These are phyloP conservation scores for Suhomyces yuchorum DNA, from an alignment of 1,139 yeast species.

Conservation along the genomic window DNA sequence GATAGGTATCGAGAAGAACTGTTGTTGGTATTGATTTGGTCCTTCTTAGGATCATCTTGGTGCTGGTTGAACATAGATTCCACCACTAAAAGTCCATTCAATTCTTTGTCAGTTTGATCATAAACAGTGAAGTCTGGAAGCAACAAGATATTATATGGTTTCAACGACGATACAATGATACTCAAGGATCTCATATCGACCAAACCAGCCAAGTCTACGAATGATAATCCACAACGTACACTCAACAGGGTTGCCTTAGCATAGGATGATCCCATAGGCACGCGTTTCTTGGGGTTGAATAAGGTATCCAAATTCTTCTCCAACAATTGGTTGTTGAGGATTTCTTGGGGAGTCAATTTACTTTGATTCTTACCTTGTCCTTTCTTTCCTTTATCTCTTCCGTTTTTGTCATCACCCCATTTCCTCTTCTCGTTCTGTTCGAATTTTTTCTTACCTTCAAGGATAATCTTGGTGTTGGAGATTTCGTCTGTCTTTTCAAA, in stretches of 20 bases:
- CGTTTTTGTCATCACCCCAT: slow-evolving; percentile 31
- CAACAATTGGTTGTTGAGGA: slow-evolving; percentile 44
- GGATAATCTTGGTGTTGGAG: slow-evolving; percentile 38
- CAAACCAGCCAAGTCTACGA: slow-evolving; percentile 79
- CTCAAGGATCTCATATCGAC: slow-evolving; percentile 83
- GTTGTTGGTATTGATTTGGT: slow-evolving; percentile 27
- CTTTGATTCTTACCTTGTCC: slow-evolving; percentile 37
- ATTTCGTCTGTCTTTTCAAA: slow-evolving; percentile 62
- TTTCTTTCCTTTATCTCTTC: slow-evolving; percentile 17
- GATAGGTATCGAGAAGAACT: slow-evolving; percentile 37
- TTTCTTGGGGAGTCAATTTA: slow-evolving; percentile 49
- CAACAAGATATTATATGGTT: slow-evolving; percentile 74
- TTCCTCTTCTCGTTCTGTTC: slow-evolving; percentile 36
- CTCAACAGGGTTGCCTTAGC: slow-evolving; percentile 34
- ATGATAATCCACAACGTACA: slow-evolving; percentile 72
- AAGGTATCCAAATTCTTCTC: slow-evolving; percentile 58
- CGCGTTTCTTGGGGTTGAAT: slow-evolving; percentile 55
- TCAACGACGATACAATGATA: slow-evolving; percentile 75
- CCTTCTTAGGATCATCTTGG: slow-evolving; percentile 28
- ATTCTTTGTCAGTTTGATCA: slow-evolving; percentile 20
- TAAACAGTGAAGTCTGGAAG: slow-evolving; percentile 47
- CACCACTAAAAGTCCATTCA: slow-evolving; percentile 34
- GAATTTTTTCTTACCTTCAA: slow-evolving; percentile 29
- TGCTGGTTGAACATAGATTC: slow-evolving; percentile 36
- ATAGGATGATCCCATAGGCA: slow-evolving; percentile 26